Conservation (phyloP, 1,284 basidiomycete genomes). For the Ustilago bromivora region DNA sequence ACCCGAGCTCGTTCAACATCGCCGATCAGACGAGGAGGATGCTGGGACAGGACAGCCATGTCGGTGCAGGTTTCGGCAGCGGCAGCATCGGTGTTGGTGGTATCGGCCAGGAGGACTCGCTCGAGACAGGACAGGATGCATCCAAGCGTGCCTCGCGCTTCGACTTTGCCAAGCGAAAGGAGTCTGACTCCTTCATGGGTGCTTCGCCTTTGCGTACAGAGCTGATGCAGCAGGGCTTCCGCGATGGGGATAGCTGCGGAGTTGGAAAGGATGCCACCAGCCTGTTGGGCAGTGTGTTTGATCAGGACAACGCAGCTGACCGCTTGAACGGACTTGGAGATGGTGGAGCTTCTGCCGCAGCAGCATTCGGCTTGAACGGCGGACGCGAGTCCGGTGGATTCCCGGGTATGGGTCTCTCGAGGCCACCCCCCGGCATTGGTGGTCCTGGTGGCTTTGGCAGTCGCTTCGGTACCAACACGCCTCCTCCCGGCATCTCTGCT, state of each 20-base stretch:
- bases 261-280: slow-evolving; percentile 51
- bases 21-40: slow-evolving; percentile 57
- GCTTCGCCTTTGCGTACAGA: slow-evolving; percentile 45
- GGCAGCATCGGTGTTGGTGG: slow-evolving; percentile 4
- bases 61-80: slow-evolving; percentile 11
- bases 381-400: slow-evolving; percentile 37
- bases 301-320: slow-evolving; percentile 34
- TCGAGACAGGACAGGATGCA: slow-evolving; percentile 27
- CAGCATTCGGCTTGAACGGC: slow-evolving; percentile 28
- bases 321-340: slow-evolving; percentile 33
- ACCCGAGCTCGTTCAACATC: slow-evolving; percentile 47
- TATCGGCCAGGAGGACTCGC: slow-evolving; percentile 25
- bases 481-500: slow-evolving; percentile 44
- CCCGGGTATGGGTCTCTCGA: slow-evolving; percentile 41
- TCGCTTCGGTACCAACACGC: slow-evolving; percentile 47
- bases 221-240: slow-evolving; percentile 35
- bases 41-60: slow-evolving; percentile 45
- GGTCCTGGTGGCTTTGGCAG: slow-evolving; percentile 40
- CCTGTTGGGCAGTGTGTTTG: slow-evolving; percentile 56
- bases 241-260: slow-evolving; percentile 23
- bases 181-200: slow-evolving; percentile 49
- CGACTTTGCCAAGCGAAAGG: slow-evolving; percentile 63
- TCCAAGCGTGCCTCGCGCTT: slow-evolving; percentile 58
- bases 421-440: slow-evolving; percentile 44
- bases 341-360: slow-evolving; percentile 32